A percentile compares a stretch with the other conserved stretches of the same genome.
These are phyloP conservation scores for Botrytis squamosa DNA, from an alignment of 2,329 filamentous ascomycete genomes.

Conservation along the genomic window DNA sequence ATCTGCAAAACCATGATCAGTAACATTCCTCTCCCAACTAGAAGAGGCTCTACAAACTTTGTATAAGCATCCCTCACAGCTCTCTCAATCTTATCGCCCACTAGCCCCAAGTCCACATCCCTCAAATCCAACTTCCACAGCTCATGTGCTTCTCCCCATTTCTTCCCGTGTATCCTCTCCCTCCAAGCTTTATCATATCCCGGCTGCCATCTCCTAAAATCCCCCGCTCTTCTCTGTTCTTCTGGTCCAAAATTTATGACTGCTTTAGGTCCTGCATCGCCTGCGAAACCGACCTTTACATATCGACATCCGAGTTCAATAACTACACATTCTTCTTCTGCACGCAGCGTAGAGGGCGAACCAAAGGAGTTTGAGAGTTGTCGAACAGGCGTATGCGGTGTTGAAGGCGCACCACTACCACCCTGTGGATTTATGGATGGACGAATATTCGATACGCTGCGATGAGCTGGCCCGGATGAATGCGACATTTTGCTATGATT, in stretches of 20 bases:
- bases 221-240: slow-evolving; percentile 72
- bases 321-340: slow-evolving; percentile 82
- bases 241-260: slow-evolving; percentile 71
- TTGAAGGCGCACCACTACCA: slow-evolving; percentile 41
- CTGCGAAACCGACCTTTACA: slow-evolving; percentile 81
- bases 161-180: slow-evolving; percentile 46
- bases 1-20: slow-evolving; percentile 43
- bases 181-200: slow-evolving; percentile 51
- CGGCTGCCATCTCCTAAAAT: slow-evolving; percentile 71
- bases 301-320: slow-evolving; percentile 80
- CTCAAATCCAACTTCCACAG: slow-evolving; percentile 78
- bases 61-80: slow-evolving; percentile 78
- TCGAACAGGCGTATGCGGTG: slow-evolving; percentile 59
- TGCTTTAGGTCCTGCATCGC: slow-evolving; percentile 74
- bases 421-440: slow-evolving; percentile 25
- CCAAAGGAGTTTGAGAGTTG: slow-evolving; percentile 56
- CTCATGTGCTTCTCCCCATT: slow-evolving; percentile 66
- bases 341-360: slow-evolving; percentile 59
- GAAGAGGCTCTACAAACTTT: slow-evolving; percentile 58
- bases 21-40: background rate
- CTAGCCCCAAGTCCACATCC: slow-evolving; percentile 70
- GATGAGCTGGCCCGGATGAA: slow-evolving; percentile 49
- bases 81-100: slow-evolving; percentile 84
- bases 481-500: slow-evolving; percentile 33
- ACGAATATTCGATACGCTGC: slow-evolving; percentile 58